Evolutionary conservation across 2,329 filamentous ascomycete genomes (phyloP).

Genomic region (Neobulgaria alba): DNA sequence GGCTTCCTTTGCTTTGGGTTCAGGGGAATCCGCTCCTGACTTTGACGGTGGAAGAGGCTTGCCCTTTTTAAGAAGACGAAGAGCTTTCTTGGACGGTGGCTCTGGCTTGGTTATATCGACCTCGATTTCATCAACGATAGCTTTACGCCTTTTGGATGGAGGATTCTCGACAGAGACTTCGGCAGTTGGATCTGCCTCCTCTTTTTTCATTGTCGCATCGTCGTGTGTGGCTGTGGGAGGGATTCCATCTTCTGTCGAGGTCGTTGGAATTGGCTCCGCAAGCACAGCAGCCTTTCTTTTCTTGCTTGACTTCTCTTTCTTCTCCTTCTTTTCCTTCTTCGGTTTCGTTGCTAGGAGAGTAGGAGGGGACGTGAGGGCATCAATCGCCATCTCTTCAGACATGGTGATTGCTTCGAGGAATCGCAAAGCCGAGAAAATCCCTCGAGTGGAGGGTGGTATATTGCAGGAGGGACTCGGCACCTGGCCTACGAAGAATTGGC

Average conservation of each 20-base stretch:
- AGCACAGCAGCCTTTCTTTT: slow-evolving; percentile 21
- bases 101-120: slow-evolving; percentile 86
- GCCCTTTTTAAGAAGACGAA: slow-evolving; percentile 81
- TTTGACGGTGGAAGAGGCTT: slow-evolving; percentile 45
- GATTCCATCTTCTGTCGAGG: too few relatives aligned
- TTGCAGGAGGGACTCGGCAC: too few relatives aligned
- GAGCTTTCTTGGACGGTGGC: slow-evolving; percentile 88
- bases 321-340: too few relatives aligned
- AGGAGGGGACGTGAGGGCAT: neutral
- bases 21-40: slow-evolving; percentile 32
- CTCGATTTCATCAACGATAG: slow-evolving; percentile 61
- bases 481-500: too few relatives aligned
- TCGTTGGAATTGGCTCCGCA: slow-evolving; percentile 4
- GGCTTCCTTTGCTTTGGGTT: slow-evolving; percentile 31
- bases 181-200: too few relatives aligned
- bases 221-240: too few relatives aligned
- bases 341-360: slow-evolving; percentile 6
- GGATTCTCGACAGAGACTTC: slow-evolving; percentile 13
- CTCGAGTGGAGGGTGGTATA: too few relatives aligned
- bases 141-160: slow-evolving; percentile 60
- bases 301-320: slow-evolving; percentile 26
- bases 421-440: too few relatives aligned
- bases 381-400: too few relatives aligned
- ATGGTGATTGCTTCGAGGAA: too few relatives aligned
- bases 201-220: too few relatives aligned